phyloP scores from a whole-genome alignment of 2,329 filamentous ascomycete genomes.

The Clonostachys byssicola region DNA sequence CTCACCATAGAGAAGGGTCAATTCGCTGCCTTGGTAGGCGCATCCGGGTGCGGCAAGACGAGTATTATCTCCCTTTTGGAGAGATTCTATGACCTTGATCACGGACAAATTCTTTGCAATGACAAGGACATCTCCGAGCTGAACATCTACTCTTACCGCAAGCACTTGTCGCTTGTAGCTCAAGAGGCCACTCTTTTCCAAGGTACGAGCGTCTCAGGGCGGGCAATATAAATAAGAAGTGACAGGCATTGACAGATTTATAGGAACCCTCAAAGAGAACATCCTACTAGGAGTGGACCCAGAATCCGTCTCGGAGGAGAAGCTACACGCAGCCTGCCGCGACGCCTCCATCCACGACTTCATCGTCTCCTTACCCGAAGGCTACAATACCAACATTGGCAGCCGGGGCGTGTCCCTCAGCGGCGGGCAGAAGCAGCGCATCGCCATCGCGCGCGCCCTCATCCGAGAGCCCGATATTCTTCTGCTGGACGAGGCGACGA shows the following conservation, averaged over 20 bases:
- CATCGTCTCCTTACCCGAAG: conserved; percentile 61
- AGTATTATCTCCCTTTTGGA: conserved; percentile 64
- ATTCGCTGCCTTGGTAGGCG: conserved; percentile 67
- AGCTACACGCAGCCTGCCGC: conserved; percentile 47
- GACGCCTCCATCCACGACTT: conserved; percentile 70
- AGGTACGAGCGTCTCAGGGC: conserved; percentile 26
- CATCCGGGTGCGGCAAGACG: conserved; percentile 69
- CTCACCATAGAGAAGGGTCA: conserved; percentile 64
- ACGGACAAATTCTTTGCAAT: conserved; percentile 63
- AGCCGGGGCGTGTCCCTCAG: conserved; percentile 62
- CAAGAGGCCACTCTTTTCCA: conserved; percentile 73
- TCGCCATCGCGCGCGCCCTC: conserved; percentile 66
- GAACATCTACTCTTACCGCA: conserved; percentile 59
- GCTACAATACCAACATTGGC: conserved; percentile 65
- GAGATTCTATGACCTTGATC: conserved; percentile 64
- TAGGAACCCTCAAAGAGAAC: conserved; percentile 63
- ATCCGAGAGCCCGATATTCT: conserved; percentile 62
- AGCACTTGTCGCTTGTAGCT: conserved; percentile 64
- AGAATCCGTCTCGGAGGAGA: conserved; percentile 43
- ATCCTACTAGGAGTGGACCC: conserved; percentile 61
- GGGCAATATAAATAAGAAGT: not conserved
- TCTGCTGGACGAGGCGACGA: conserved; percentile 71
- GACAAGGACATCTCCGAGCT: conserved; percentile 53
- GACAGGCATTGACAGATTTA: conserved; percentile 1
- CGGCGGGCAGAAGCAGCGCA: conserved; percentile 69